These are phyloP conservation scores for Symbiodinium natans DNA, from an alignment of 73 alveolate species.

Conservation along the genomic window DNA sequence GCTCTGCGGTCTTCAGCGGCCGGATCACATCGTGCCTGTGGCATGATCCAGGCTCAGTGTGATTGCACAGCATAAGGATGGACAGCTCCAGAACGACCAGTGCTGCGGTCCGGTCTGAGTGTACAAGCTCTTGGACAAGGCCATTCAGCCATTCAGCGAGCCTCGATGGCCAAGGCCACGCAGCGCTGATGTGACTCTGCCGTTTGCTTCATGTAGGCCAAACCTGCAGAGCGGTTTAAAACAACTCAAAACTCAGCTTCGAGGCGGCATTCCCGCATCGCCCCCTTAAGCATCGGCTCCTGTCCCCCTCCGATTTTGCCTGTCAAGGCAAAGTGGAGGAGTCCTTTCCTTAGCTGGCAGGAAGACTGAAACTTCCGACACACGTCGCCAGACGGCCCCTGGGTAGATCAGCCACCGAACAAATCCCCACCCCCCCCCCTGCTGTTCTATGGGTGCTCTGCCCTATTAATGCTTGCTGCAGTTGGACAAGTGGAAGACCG, in stretches of 20 bases:
- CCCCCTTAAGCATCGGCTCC: neutral
- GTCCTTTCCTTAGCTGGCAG: constrained; percentile 34
- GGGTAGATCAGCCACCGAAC: neutral
- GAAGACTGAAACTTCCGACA: neutral
- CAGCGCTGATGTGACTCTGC: constrained; percentile 1
- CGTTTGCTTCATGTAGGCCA: constrained; percentile 62
- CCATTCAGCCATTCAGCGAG: neutral
- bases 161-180: constrained; percentile 45
- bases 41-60: no score
- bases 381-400: neutral
- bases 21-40: neutral
- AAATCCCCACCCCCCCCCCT: neutral
- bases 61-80: no score
- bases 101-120: no score
- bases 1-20: constrained; percentile 6
- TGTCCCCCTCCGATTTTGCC: neutral
- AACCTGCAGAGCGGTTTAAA: constrained; percentile 9
- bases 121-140: no score
- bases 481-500: no score
- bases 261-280: neutral
- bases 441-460: no score
- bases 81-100: no score
- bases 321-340: constrained; percentile 83
- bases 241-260: no score
- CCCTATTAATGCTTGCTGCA: no score